Evolutionary conservation across 1,284 basidiomycete genomes (phyloP), one percentile per base, ranked within the genome.

Genomic region (Tranzscheliella williamsii): DNA sequence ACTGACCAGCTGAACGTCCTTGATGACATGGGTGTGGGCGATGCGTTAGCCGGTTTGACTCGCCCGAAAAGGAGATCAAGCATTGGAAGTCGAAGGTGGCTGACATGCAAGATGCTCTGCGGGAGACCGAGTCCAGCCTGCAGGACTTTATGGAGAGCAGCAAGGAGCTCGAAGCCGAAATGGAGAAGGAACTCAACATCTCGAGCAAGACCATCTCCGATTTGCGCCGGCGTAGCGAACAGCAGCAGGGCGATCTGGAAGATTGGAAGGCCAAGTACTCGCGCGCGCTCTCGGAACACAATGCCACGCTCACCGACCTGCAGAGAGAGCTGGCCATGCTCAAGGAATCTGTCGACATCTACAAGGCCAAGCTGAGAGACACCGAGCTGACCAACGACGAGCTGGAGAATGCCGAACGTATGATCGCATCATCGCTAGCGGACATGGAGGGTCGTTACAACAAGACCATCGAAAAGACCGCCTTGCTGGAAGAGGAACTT

Each of bases 401-500:
- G 48, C 60, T 76, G 2, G 74, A 76, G 42, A 76, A 74, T 57
- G 73, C 74, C 1, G 74, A 76, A 42, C 53, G 82, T 18, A 91
- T 91, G 42, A 90, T 94, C 23, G 86, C 88, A 2, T 93, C 91
- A 24, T 93, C 90, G 65, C 81, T 97, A 49, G 86, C 88, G 1
- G 95, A 98, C 78, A 83, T 91, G 73, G 94, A 98, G 80, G 82
- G 84, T 58, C 91, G 88, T 76, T 96, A 97, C 80, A 87, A 91
- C 62, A 85, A 86, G 52, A 88, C 89, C 1, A 82, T 98, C 39
- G 95, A 99, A 79, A 90, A 96, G 80, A 97, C 96, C 79, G 96
- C 95, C 38, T 80, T 98, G 34, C 83, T 98, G 24, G 95, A 99
- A 78, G 91, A 97, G 68, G 95, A 99, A 76, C 81, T 98, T n/a